A percentile compares a stretch with the other conserved stretches of the same genome.
These are phyloP conservation scores for Hypomontagnella submonticulosa DNA, from an alignment of 495 filamentous ascomycete genomes.

Conservation along the genomic window DNA sequence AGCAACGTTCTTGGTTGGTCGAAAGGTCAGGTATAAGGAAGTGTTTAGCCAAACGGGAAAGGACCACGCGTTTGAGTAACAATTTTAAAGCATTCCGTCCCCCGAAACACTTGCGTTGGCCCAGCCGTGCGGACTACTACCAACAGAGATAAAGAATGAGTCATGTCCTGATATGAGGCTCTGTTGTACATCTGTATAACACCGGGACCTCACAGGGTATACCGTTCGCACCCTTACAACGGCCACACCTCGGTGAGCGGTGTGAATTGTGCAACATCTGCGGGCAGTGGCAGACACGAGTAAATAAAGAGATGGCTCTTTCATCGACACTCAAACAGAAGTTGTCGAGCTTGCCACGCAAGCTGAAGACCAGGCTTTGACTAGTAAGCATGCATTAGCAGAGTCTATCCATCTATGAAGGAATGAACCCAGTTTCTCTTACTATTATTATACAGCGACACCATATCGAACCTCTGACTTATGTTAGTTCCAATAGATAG, in stretches of 20 bases:
- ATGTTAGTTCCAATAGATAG: neutral
- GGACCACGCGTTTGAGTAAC: too few species aligned
- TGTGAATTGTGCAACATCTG: neutral
- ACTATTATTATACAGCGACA: too few species aligned
- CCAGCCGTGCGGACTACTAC: too few species aligned
- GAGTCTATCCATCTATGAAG: neutral
- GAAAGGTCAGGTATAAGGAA: too few species aligned
- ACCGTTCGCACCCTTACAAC: neutral
- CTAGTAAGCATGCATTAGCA: conserved; percentile 3
- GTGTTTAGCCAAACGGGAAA: too few species aligned
- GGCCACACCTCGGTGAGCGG: conserved; percentile 2
- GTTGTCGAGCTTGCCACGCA: neutral
- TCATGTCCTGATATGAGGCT: conserved; percentile 3
- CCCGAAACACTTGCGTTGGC: too few species aligned
- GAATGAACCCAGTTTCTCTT: neutral
- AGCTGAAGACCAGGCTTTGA: neutral
- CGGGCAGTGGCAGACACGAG: neutral
- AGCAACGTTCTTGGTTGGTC: neutral
- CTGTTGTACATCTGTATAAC: conserved; percentile 4
- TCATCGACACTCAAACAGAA: neutral
- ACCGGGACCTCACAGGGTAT: conserved; percentile 2
- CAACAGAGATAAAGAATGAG: too few species aligned
- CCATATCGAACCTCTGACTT: neutral
- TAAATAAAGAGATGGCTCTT: neutral
- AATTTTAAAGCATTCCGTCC: too few species aligned